Evolutionary conservation across 2,329 filamentous ascomycete genomes (phyloP), one percentile per base, ranked within the genome.

Genomic region (Arthrobotrys sphaeroides): DNA sequence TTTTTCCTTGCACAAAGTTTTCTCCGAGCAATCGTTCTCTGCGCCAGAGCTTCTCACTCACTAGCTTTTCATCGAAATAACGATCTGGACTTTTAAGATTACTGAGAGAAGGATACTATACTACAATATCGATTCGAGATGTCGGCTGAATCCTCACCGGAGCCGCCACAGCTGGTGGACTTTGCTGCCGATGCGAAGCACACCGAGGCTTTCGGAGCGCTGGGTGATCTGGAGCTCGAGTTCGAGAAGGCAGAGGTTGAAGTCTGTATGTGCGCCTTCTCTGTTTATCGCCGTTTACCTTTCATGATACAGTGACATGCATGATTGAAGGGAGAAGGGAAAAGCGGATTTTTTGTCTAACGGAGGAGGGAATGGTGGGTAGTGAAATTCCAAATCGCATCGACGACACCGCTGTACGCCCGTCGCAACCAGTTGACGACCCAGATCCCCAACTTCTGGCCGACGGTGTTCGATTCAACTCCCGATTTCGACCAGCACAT

Each of bases 391-490:
- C 90, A 94, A 82, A 87, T 90, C 79, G 84, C 87, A 78, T 86
- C 93, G 79, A 87, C 88, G 80, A 85, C 86, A 76, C 87, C 90
- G 47, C 87, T 96, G 77, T 97, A 93, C 85, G 86, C 87, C 80
- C 91, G 91, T 84, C 92, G 94, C 81, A 86, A 88, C 78, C 86
- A 88, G 79, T 83, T 93, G 78, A 85, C 95, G 78, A 83, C 87
- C 77, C 86, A 90, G 81, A 94, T 97, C 81, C 88, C 89, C 79
- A 89, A 92, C 84, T 99, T 98, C 88, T 98, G 95, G 95, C 87
- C 92, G n/a, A 88, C 96, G 72, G 94, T 97, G 69, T 87, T 98
- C 82, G 92, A 96, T 90, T 93, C 84, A 26, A 62, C 22, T 7
- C 86, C 88, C 51, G 93, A 97, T 77, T 88, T 99, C 79, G 93